Percentiles rank a stretch among this genome's conserved stretches.
Conservation (phyloP, 2,329 filamentous ascomycete genomes). For the Trichoderma brevicompactum region DNA sequence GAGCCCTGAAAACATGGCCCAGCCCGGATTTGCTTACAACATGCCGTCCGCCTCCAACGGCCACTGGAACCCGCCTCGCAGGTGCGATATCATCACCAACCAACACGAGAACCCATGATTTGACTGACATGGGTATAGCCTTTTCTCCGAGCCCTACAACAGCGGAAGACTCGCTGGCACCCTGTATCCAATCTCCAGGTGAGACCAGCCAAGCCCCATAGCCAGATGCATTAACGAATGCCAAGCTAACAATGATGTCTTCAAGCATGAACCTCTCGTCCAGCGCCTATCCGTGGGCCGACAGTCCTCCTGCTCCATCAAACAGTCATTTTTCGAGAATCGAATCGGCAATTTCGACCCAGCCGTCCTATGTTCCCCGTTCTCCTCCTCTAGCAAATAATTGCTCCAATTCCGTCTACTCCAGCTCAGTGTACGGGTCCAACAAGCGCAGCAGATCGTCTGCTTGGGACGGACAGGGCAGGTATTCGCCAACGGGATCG, state of each 20-base stretch:
- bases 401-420: constrained; percentile 33
- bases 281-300: constrained; percentile 40
- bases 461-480: constrained; percentile 53
- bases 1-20: constrained; percentile 50
- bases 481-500: constrained; percentile 62
- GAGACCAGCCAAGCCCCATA: constrained; percentile 36
- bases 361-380: constrained; percentile 49
- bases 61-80: constrained; percentile 57
- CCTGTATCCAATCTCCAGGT: constrained; percentile 47
- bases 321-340: constrained; percentile 45
- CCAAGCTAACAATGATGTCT: constrained; percentile 41
- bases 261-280: constrained; percentile 51
- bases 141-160: constrained; percentile 40
- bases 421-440: constrained; percentile 29
- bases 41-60: constrained; percentile 51
- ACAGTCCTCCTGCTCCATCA: constrained; percentile 34
- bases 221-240: constrained; percentile 4
- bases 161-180: constrained; percentile 44
- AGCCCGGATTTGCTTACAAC: constrained; percentile 55
- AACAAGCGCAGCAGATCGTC: constrained; percentile 39
- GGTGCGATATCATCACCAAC: constrained; percentile 48
- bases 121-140: constrained; percentile 35
- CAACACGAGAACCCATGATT: constrained; percentile 2
- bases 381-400: constrained; percentile 48
- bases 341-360: constrained; percentile 47